Conservation (phyloP, 2,329 filamentous ascomycete species). For the Pestalotiopsis fici region DNA sequence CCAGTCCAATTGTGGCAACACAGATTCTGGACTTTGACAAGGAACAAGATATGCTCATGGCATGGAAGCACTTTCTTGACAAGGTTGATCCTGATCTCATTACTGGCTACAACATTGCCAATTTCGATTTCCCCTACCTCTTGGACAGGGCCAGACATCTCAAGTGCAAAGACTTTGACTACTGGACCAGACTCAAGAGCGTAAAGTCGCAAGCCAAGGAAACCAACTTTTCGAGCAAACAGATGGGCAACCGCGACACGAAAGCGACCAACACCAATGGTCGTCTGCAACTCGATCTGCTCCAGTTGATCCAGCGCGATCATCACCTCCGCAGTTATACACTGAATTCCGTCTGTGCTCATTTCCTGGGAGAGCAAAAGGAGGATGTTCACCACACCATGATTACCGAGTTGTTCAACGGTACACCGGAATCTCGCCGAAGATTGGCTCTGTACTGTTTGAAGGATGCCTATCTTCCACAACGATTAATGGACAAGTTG, state of each 20-base stretch:
- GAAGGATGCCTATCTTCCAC: slow-evolving; percentile 95
- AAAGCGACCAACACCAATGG: slow-evolving; percentile 95
- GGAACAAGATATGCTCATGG: slow-evolving; percentile 88
- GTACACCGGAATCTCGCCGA: slow-evolving; percentile 87
- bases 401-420: slow-evolving; percentile 98
- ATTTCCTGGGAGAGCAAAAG: slow-evolving; percentile 96
- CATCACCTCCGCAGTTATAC: slow-evolving; percentile 96
- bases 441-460: slow-evolving; percentile 93
- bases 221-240: slow-evolving; percentile 92
- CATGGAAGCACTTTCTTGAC: slow-evolving; percentile 88
- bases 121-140: slow-evolving; percentile 98
- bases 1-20: slow-evolving; percentile 91
- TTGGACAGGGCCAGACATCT: slow-evolving; percentile 85
- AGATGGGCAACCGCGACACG: slow-evolving; percentile 95
- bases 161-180: slow-evolving; percentile 78
- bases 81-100: slow-evolving; percentile 95
- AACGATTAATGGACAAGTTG: slow-evolving; percentile 93
- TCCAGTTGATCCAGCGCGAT: slow-evolving; percentile 94
- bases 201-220: slow-evolving; percentile 72
- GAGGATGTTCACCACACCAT: slow-evolving; percentile 99
- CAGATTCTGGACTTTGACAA: slow-evolving; percentile 81
- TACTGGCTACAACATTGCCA: slow-evolving; percentile 97
- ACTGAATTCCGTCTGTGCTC: slow-evolving; percentile 90
- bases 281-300: slow-evolving; percentile 84
- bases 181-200: slow-evolving; percentile 79